Base-by-base conservation (phyloP, 2,329 filamentous ascomycete genomes). In the Claviceps africana region DNA sequence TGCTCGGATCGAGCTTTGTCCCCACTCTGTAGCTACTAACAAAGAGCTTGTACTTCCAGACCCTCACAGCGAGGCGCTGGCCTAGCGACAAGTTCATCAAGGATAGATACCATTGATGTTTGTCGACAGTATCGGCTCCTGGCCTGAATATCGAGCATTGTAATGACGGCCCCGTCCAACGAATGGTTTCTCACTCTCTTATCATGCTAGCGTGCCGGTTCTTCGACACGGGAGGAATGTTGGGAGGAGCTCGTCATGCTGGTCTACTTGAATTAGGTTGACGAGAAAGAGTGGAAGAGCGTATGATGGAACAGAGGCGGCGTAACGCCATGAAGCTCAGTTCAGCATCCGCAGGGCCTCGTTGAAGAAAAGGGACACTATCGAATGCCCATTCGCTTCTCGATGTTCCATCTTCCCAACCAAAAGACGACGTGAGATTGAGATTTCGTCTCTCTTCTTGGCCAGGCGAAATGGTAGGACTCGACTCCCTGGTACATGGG, bases 1-100 rank as follows among this genome's bases (percentile, higher is more conserved):
- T 45, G 11, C 47, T 48, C 49, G 35, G 49, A 40, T 46, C 31
- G 39, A 49, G 40, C 39, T 19, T 46, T 19, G 53, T 43, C 52
- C 30, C 55, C 54, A 53, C 55, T 45, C 10, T 45, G 40, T 62
- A 62, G 47, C 56, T 57, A 44, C 59, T 65, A 64, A 57, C 64
- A 65, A 55, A 55, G 55, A 39, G 17, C 48, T 60, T 58, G 64
- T 66, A 64, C 56, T 59, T 43, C 39, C 21, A 17, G 17, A 4
- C 35, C 35, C 15, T 37, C 33, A 35, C 10, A 15, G 4, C 15
- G 19, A 25, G 3, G 13, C 13, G 19, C 10, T 7, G 19, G 40
- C 7, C 13, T 43, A 7, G 21, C 19, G 21, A 22, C 4, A 43
- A 35, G 10, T 43, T 22, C 10, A 43, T 6, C 1, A 15, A 13